These are phyloP conservation scores for Lomentospora prolificans DNA, from an alignment of 2,329 filamentous ascomycete species.

Conservation along the genomic window DNA sequence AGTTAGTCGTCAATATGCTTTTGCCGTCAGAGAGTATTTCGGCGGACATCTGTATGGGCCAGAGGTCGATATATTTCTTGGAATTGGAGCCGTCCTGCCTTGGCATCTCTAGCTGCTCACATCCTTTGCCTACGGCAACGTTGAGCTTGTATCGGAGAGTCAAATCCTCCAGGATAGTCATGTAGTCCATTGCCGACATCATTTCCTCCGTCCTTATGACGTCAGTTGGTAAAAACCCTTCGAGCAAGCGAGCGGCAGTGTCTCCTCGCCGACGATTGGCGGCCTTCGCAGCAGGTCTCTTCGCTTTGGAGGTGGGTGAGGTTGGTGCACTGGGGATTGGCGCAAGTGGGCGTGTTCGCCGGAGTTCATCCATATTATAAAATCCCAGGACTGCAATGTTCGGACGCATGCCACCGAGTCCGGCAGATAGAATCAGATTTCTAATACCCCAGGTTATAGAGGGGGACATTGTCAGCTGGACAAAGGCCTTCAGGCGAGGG, in stretches of 20 bases:
- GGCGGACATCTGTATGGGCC: conserved; percentile 91
- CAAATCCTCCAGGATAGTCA: conserved; percentile 76
- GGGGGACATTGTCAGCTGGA: conserved; percentile 77
- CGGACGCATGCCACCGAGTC: conserved; percentile 77
- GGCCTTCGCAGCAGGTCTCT: conserved; percentile 17
- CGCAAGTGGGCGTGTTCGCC: conserved; percentile 45
- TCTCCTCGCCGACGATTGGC: conserved; percentile 37
- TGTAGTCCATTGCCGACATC: conserved; percentile 63
- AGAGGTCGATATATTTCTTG: conserved; percentile 78
- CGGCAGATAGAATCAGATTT: conserved; percentile 72
- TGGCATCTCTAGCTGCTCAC: conserved; percentile 66
- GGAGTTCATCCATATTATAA: conserved; percentile 70
- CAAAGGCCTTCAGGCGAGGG: conserved; percentile 79
- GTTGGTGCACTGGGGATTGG: conserved; percentile 42
- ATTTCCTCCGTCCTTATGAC: conserved; percentile 56
- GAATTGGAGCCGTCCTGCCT: conserved; percentile 43
- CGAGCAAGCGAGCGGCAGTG: conserved; percentile 44
- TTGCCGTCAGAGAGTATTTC: conserved; percentile 60
- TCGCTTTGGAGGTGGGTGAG: conserved; percentile 24
- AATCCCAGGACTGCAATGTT: conserved; percentile 78
- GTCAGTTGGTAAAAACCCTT: conserved; percentile 57
- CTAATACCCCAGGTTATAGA: conserved; percentile 75
- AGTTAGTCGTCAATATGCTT: conserved; percentile 72
- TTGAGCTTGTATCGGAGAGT: conserved; percentile 71
- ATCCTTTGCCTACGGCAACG: conserved; percentile 75